Base-by-base conservation (phyloP, 345 rosid genomes). In the Populus deltoides region DNA sequence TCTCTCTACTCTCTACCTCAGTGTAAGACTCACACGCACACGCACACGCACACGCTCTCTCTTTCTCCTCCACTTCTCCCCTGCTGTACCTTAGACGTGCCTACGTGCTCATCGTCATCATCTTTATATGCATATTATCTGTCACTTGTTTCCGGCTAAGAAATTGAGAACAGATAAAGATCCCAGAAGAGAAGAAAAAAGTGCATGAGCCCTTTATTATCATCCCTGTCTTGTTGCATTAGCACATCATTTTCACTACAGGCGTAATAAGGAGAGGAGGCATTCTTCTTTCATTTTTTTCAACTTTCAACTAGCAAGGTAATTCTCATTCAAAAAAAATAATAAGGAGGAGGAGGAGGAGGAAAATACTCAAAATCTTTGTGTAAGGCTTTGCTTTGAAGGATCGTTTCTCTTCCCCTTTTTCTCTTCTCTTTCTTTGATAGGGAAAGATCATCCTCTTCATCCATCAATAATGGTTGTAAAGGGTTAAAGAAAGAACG, bases 121-220 rank as follows among this genome's bases (percentile, higher is more conserved):
- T 89, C 97, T 90, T 89, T 90, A 75, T 87, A 80, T 87, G 92
- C 83, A 61, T 82, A 72, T 82, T 81, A 81, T 81, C 71, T 79
- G 87, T 85, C 84, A 47, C 76, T 72, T 82, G 78, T 78, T 82
- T 76, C 89, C 89, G 81, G 78, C 87, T 72, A 80, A 78, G 51
- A 74, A 55, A n/a, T 74, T 39, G 86, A 41, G 41, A 16, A 63
- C 20, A 41, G 22, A 65, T 16, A 63, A 71, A 70, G 17, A 38
- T 24, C 80, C 75, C 22, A 24, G 12, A 51, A 81, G 75, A 66
- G 72, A 81, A 35, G 79, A 43, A 80, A 77, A 59, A 81, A 76
- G 79, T 86, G 90, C 90, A 83, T 86, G 87, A 86, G 71, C 72
- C 39, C 38, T 75, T 15, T 63, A 6, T 7, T n/a, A 9, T 3